Evolutionary conservation across 2,329 filamentous ascomycete genomes (phyloP), one percentile per base, ranked within the genome.

Genomic region (Alternaria sp.): DNA sequence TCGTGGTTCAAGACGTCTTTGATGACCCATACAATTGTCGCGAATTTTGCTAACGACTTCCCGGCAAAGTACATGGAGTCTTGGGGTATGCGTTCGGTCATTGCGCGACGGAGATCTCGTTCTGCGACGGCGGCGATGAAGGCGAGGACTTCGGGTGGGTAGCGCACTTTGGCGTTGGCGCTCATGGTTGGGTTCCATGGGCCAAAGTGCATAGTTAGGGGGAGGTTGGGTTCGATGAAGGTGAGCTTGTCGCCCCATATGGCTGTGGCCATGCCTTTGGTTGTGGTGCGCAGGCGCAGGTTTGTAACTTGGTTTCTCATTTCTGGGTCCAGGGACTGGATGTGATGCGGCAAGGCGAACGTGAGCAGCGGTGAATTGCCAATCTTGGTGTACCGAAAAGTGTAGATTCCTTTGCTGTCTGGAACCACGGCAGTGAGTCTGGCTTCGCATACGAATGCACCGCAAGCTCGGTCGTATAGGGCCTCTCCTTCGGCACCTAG

Each of bases 51-150:
- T 2, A 79, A 65, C 0, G 74, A 72, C 63, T 82, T 98, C 67
- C 95, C 95, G 67, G 90, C 91, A 77, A 90, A 97, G 78, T 98
- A 98, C 87, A 97, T 93, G 36, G 92, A 96, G 73, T 94, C 86
- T 34, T 91, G 81, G 63, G 95, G 86, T 5, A 87, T 87, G 71
- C 95, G 89, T 0, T 81, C 80, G n/a, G 81, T 77, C 77, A 97
- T 91, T 72, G 93, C 84, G 77, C 95, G 89, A 0, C 86, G 84
- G 0, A 96, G 80, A 75, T 99, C 95, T 21, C 82, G 84, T n/a
- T 83, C 81, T 1, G 92, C 90, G 8, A 88, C 81, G 1, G 83
- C 80, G 34, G 80, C 79, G 55, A 96, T 89, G 2, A 81, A 79
- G 2, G 82, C 74, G 65, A 88, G 86, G 1, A 87, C 85, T n/a